These are phyloP conservation scores for Dispira simplex DNA, from an alignment of 192 early-diverging fungal genomes.

Conservation along the genomic window DNA sequence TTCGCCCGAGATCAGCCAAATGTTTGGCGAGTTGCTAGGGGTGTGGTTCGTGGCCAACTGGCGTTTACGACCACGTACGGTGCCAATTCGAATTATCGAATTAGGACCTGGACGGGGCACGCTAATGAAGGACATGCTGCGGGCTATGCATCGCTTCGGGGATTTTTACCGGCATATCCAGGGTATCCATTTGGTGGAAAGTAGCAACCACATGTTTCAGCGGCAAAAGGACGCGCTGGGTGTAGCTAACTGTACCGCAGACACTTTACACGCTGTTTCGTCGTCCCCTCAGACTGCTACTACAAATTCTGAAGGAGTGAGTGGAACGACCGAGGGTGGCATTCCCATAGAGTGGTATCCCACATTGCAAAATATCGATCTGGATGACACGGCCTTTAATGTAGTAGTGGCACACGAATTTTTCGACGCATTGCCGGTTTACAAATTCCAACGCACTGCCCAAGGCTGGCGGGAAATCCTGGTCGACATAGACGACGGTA, in stretches of 20 bases:
- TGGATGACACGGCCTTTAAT: neutral
- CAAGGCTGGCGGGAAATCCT: constrained; percentile 85
- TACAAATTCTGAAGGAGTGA: no score
- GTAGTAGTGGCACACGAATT: constrained; percentile 89
- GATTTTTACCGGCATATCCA: constrained; percentile 41
- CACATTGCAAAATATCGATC: neutral
- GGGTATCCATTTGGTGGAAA: constrained; percentile 70
- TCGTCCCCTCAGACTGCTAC: no score
- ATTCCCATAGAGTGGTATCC: neutral
- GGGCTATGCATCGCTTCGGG: constrained; percentile 55
- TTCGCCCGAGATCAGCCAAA: constrained; percentile 93
- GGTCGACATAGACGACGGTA: constrained; percentile 63
- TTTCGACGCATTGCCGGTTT: constrained; percentile 90
- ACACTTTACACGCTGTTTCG: no score
- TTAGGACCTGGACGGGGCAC: constrained; percentile 93
- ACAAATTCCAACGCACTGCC: constrained; percentile 49
- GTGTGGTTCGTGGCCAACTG: constrained; percentile 83
- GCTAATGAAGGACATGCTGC: constrained; percentile 79
- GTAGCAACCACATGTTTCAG: constrained; percentile 52
- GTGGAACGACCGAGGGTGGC: no score
- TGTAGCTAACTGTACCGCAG: no score
- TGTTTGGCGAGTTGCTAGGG: constrained; percentile 91
- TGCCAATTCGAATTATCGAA: constrained; percentile 43
- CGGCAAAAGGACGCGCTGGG: no score
- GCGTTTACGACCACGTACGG: constrained; percentile 38